A percentile compares a stretch with the other conserved stretches of the same genome.
These are phyloP conservation scores for Pythium biforme DNA, from an alignment of 352 stramenopile genomes.

Conservation along the genomic window DNA sequence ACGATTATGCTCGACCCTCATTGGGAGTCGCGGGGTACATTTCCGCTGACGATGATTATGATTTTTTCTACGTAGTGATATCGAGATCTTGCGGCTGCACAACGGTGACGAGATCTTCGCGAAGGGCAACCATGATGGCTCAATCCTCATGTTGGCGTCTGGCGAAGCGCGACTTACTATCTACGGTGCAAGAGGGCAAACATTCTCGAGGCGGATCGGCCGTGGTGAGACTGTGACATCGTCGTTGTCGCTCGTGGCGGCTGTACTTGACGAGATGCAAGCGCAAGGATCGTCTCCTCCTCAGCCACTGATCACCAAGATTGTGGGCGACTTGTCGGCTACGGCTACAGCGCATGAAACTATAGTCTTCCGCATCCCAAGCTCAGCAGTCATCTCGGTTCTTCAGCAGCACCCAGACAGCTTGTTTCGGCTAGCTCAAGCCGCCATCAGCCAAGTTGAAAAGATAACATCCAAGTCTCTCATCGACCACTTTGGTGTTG, in stretches of 20 bases:
- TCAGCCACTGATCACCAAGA: slow-evolving; percentile 37
- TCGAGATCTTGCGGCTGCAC: slow-evolving; percentile 49
- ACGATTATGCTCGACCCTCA: slow-evolving; percentile 2
- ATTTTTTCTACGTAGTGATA: slow-evolving; percentile 35
- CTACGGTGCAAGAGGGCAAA: slow-evolving; percentile 39
- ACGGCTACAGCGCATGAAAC: slow-evolving; percentile 45
- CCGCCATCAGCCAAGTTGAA: slow-evolving; percentile 76
- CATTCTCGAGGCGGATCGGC: slow-evolving; percentile 52
- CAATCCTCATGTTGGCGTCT: slow-evolving; percentile 68
- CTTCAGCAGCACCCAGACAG: slow-evolving; percentile 61
- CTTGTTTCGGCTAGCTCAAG: slow-evolving; percentile 73
- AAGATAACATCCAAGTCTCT: slow-evolving; percentile 79
- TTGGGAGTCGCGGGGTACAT: neutral
- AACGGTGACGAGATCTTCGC: slow-evolving; percentile 63
- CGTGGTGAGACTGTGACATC: slow-evolving; percentile 74
- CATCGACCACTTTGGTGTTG: slow-evolving; percentile 79
- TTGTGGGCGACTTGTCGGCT: slow-evolving; percentile 59
- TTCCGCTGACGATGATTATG: neutral
- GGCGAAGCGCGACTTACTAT: slow-evolving; percentile 60
- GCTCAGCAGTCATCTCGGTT: slow-evolving; percentile 43
- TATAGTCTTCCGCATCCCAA: slow-evolving; percentile 64
- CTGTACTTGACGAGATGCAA: slow-evolving; percentile 42
- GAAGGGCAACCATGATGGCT: slow-evolving; percentile 59
- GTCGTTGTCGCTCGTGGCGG: slow-evolving; percentile 59
- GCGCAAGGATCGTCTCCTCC: neutral